phyloP scores from a whole-genome alignment of 139 green algal species.

The Monoraphidium neglectum region DNA sequence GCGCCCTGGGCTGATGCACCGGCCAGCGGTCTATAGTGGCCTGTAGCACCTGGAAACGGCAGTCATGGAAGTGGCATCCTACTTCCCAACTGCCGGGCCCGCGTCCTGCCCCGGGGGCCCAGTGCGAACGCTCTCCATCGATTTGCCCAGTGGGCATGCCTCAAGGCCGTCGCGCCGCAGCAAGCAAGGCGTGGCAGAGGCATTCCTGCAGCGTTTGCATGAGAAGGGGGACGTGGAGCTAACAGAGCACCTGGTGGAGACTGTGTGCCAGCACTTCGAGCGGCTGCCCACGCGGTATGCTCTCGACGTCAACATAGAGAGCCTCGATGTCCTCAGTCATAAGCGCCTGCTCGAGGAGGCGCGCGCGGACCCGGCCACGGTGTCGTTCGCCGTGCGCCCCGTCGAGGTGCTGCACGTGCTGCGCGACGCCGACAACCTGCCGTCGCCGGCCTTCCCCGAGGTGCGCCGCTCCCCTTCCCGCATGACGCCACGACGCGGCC shows the following conservation, averaged over 20 bases:
- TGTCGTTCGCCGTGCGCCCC: slow-evolving; percentile 85
- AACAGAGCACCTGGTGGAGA: slow-evolving; percentile 58
- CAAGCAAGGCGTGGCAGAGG: slow-evolving; percentile 65
- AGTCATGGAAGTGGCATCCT: no score
- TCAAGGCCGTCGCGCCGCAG: no score
- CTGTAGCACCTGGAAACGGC: no score
- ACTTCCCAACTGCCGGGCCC: no score
- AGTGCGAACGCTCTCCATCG: no score
- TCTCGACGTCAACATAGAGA: slow-evolving; percentile 88
- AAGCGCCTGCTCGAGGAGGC: slow-evolving; percentile 91
- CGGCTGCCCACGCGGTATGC: slow-evolving; percentile 84
- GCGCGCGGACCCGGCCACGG: slow-evolving; percentile 68
- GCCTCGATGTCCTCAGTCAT: slow-evolving; percentile 92
- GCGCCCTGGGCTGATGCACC: no score
- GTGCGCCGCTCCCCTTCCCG: no score
- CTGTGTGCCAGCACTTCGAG: slow-evolving; percentile 82
- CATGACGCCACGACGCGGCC: no score
- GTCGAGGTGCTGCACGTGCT: slow-evolving; percentile 71
- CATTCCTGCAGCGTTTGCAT: slow-evolving; percentile 66
- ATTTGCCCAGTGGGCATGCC: no score
- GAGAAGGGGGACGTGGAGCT: slow-evolving; percentile 68
- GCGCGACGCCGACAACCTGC: slow-evolving; percentile 20
- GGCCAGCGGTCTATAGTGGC: no score
- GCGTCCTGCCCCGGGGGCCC: no score
- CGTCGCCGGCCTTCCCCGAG: slow-evolving; percentile 30